These are phyloP conservation scores for Colletotrichum eremochloae DNA, from an alignment of 2,329 filamentous ascomycete genomes.

Conservation along the genomic window DNA sequence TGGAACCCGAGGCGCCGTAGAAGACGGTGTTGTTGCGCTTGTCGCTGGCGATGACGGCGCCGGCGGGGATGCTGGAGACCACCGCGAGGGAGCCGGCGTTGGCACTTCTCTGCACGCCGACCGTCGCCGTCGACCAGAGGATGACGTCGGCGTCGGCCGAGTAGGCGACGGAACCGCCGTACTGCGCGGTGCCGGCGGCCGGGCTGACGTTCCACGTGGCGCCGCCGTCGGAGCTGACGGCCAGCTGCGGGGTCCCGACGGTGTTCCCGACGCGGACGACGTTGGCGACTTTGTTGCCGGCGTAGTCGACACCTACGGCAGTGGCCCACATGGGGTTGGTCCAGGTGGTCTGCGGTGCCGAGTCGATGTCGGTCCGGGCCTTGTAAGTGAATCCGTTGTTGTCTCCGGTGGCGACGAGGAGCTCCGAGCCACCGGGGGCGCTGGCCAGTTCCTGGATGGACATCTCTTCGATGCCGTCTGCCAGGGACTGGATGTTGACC, in stretches of 20 bases:
- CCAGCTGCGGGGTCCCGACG: conserved; percentile 58
- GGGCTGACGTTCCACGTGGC: conserved; percentile 62
- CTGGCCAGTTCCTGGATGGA: conserved; percentile 64
- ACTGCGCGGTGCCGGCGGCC: conserved; percentile 58
- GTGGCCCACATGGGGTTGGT: conserved; percentile 61
- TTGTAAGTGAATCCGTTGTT: conserved; percentile 65
- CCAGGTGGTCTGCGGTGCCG: conserved; percentile 60
- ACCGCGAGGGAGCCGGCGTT: conserved; percentile 57
- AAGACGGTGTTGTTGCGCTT: conserved; percentile 66
- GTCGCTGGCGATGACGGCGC: conserved; percentile 66
- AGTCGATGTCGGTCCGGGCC: conserved; percentile 53
- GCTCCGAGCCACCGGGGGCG: conserved; percentile 63
- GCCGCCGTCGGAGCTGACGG: conserved; percentile 64
- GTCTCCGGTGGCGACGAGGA: conserved; percentile 66
- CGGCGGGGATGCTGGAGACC: conserved; percentile 59
- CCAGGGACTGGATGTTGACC: conserved; percentile 64
- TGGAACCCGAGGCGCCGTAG: conserved; percentile 61
- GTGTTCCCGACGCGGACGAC: conserved; percentile 65
- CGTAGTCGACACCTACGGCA: conserved; percentile 63
- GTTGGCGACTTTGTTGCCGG: conserved; percentile 59
- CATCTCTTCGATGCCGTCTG: conserved; percentile 68
- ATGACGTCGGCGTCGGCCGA: conserved; percentile 65
- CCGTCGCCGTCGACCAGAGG: conserved; percentile 60
- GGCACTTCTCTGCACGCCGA: conserved; percentile 59
- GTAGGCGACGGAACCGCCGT: conserved; percentile 62